Evolutionary conservation across 2,329 filamentous ascomycete species (phyloP), one percentile per base, ranked within the genome.

Genomic region (Exophiala xenobiotica): DNA sequence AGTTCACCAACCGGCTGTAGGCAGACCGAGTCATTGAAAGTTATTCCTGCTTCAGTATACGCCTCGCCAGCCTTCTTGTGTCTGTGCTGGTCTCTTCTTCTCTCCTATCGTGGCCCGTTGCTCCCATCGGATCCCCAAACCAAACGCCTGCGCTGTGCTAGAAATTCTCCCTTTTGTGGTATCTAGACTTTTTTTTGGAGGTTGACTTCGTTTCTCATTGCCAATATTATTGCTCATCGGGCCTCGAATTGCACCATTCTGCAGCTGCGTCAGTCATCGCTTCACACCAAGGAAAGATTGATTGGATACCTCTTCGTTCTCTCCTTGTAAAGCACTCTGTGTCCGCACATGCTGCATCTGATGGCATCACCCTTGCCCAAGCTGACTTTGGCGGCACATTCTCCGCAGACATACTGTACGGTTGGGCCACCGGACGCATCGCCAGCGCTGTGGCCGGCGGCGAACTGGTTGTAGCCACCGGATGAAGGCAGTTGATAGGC

Each of bases 231-330:
- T 12, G 24, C 12, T 78, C 72, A 97, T 73, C 92, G 83, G 45
- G 93, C 93, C 78, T 99, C 91, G 66, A 99, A 97, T 74, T 99
- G 93, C 45, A 97, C 91, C 91, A 97, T 96, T 67, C 92, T 95
- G 63, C 8, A 26, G 40, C 18, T n/a, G 23, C 16, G 18, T 54
- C 53, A 55, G 53, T 45, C 5, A 33, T 26, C 12, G n/a, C n/a
- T n/a, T n/a, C n/a, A n/a, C n/a, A n/a, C n/a, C n/a, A n/a, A n/a
- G n/a, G n/a, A n/a, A n/a, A n/a, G n/a, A n/a, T n/a, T n/a, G n/a
- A n/a, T n/a, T 20, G 6, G 42, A 40, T 50, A 96, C 93, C 93
- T 83, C 79, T 95, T 96, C 38, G 93, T 99, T 67, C 93, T 77
- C 81, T 96, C 89, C 82, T 99, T 99, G 75, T 97, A 97, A 61